Evolutionary conservation across 2,329 filamentous ascomycete species (phyloP).

Genomic region (Diaporthe amygdali): DNA sequence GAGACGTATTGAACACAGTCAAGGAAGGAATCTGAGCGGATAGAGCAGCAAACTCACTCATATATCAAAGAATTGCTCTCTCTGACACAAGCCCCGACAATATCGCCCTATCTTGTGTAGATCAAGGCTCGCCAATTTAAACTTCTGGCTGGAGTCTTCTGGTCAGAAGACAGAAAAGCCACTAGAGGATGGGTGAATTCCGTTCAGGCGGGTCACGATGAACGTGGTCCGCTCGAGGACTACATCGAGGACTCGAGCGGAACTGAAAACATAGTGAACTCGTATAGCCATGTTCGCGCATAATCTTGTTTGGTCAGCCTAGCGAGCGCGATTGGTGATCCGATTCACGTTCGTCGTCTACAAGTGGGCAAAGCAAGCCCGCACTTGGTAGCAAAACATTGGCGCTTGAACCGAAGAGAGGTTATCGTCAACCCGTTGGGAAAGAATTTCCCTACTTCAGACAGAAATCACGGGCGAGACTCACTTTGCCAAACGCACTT

Average conservation of each 20-base stretch:
- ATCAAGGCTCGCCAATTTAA: neutral
- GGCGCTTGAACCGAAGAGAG: neutral
- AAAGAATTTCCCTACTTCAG: neutral
- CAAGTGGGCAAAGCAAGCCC: neutral
- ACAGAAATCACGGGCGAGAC: too few species aligned
- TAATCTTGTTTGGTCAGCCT: neutral
- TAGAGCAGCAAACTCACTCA: too few species aligned
- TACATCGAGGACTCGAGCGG: neutral
- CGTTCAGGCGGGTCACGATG: neutral
- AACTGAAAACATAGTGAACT: too few species aligned
- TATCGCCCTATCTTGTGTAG: neutral
- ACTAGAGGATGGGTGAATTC: neutral
- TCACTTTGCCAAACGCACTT: too few species aligned
- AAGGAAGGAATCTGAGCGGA: neutral
- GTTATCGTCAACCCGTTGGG: too few species aligned
- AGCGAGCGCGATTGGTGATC: neutral
- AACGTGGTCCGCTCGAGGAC: rapidly evolving
- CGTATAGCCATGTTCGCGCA: neutral
- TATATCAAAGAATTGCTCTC: neutral
- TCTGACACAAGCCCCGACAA: too few species aligned
- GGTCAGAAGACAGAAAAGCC: too few species aligned
- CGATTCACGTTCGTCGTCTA: neutral
- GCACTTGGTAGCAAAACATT: neutral
- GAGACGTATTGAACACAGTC: neutral
- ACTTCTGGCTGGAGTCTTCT: neutral